Conservation (phyloP, 2,329 filamentous ascomycete genomes). For the Tolypocladium tundrense region DNA sequence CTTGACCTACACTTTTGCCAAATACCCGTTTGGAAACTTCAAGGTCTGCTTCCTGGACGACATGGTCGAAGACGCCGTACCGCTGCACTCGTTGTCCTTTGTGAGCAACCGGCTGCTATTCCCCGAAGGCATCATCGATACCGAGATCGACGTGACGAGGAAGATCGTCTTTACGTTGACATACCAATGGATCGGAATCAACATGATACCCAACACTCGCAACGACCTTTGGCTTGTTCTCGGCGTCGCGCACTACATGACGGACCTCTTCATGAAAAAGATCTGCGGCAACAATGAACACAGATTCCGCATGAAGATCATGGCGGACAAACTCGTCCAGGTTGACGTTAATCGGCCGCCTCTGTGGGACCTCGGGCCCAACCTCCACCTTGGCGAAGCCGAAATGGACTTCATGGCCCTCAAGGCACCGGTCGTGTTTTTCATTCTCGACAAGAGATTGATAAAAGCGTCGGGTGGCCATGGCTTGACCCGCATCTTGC, state of each 20-base stretch:
- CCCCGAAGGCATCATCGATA: constrained; percentile 75
- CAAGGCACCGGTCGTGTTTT: constrained; percentile 84
- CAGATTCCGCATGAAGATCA: constrained; percentile 75
- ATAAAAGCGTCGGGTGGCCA: constrained; percentile 75
- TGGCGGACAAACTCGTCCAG: constrained; percentile 73
- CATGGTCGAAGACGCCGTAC: constrained; percentile 61
- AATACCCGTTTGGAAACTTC: constrained; percentile 86
- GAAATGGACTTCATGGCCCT: constrained; percentile 83
- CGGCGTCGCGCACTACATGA: constrained; percentile 89
- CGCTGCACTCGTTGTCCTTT: constrained; percentile 75
- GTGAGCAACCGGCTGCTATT: constrained; percentile 82
- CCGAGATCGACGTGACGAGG: constrained; percentile 70
- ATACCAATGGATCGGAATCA: constrained; percentile 89
- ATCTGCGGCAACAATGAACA: constrained; percentile 94
- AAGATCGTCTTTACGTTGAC: constrained; percentile 75
- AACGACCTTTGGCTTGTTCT: constrained; percentile 82
- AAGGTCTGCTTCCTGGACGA: constrained; percentile 94
- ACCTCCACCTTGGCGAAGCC: constrained; percentile 71
- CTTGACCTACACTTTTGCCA: constrained; percentile 78
- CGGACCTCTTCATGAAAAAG: constrained; percentile 81
- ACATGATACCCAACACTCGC: constrained; percentile 73
- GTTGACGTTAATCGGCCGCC: constrained; percentile 75
- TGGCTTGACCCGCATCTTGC: constrained; percentile 77
- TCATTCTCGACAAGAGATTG: constrained; percentile 84
- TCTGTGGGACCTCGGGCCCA: constrained; percentile 67